Evolutionary conservation across 1,284 basidiomycete species (phyloP).

Genomic region (Ceratobasidium sp.): DNA sequence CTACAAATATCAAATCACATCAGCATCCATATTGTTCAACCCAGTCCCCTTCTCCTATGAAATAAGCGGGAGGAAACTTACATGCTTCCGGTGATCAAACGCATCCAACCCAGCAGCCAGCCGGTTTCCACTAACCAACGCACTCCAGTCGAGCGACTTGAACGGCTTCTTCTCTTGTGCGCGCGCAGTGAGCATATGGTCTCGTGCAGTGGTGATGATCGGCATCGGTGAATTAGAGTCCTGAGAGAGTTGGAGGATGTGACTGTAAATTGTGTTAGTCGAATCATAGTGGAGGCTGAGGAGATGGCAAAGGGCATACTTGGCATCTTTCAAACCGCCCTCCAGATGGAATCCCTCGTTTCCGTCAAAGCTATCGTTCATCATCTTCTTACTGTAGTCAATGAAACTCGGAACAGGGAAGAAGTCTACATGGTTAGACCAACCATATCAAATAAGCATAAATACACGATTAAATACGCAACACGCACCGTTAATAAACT

Average conservation of each 20-base stretch:
- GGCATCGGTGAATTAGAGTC: conserved; percentile 84
- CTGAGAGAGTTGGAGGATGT: conserved; percentile 69
- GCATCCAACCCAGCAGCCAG: conserved; percentile 73
- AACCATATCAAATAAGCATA: conserved; percentile 44
- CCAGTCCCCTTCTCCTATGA: too few relatives aligned
- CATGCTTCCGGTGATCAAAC: conserved; percentile 61
- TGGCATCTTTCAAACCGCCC: conserved; percentile 87
- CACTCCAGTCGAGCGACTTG: conserved; percentile 76
- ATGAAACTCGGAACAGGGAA: conserved; percentile 70
- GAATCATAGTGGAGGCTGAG: not conserved
- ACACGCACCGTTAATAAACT: conserved; percentile 66
- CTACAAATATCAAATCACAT: conserved; percentile 11
- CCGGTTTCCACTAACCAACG: conserved; percentile 72
- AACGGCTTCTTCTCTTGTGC: conserved; percentile 68
- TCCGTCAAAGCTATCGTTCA: conserved; percentile 78
- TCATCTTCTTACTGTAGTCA: conserved; percentile 74
- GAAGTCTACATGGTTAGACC: conserved; percentile 59
- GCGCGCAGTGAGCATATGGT: conserved; percentile 81
- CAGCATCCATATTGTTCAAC: not conserved
- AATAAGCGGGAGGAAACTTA: conserved; percentile 1
- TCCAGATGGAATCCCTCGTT: conserved; percentile 85
- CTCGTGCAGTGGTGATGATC: conserved; percentile 70
- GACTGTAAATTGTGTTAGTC: conserved; percentile 54
- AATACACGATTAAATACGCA: not conserved
- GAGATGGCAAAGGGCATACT: conserved; percentile 54